Evolutionary conservation across 805 yeast species (phyloP), one percentile per base, ranked within the genome.

Genomic region (Spathaspora girioi): DNA sequence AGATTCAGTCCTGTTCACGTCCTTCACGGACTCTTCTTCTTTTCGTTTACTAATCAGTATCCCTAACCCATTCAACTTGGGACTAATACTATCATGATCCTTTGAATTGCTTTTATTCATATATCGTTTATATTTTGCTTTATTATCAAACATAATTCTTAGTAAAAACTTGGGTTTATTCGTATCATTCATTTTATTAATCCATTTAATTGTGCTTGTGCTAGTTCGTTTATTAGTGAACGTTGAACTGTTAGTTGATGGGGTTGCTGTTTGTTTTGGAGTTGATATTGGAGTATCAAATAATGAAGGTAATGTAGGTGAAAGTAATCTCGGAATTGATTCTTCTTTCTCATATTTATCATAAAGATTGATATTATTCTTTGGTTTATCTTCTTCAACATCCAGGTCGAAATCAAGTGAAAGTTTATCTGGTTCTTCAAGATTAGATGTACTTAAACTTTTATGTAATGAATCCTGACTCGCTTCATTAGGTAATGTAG

Each of bases 231-330:
- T 48, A 38, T 51, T 48, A 12, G 52, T 49, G 27, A 51, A 48
- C 7, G 48, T 46, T 3, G 49, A 38, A 20, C 12, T 50, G 17
- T 49, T 2, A 26, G 40, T 43, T 4, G 47, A 27, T 3, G 46
- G 11, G 7, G 38, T 20, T 8, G 38, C 14, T 20, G 44, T 15
- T 5, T 45, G 17, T 31, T 17, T 15, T 8, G 29, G 20, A 18
- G 42, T n/a, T 42, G 19, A n/a, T 7, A 45, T 29, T 2, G 46
- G 47, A 11, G 43, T 43, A 43, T 58, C 62, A 45, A 67, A 67
- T 7, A 63, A 58, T 19, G 64, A 53, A 10, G 73, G 73, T 19
- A 68, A 58, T 11, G 73, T 68, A 11, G 74, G 73, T 8, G 71
- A 65, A 18, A 69, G 51, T n/a, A 42, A 35, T 35, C 40, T 14